Percentiles rank a stretch among this genome's conserved stretches.
Evolutionary conservation across 306 rosid genomes (phyloP).

Genomic region (Cucurbita moschata): DNA sequence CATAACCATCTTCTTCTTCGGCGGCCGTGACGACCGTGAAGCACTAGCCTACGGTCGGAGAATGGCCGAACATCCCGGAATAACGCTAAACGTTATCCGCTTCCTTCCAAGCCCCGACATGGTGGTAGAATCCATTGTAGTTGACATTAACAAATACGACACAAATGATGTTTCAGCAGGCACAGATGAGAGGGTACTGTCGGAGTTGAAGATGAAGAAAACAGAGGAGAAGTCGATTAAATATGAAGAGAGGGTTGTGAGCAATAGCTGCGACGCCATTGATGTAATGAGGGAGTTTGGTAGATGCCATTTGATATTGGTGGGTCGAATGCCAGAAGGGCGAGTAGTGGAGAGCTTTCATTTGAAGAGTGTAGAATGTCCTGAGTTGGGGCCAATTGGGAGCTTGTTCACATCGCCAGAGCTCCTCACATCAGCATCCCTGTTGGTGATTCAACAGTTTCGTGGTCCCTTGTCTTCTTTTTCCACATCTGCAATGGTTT

Average conservation of each 20-base stretch:
- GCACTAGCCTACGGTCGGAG: constrained; percentile 50
- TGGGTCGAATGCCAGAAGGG: constrained; percentile 35
- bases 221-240: constrained; percentile 12
- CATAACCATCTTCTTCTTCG: constrained; percentile 34
- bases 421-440: constrained; percentile 28
- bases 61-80: constrained; percentile 65
- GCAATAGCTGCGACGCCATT: constrained; percentile 12
- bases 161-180: not conserved
- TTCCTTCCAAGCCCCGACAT: constrained; percentile 14
- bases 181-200: constrained; percentile 11
- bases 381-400: constrained; percentile 48
- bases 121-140: constrained; percentile 10
- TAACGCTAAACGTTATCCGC: constrained; percentile 21
- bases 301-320: constrained; percentile 33
- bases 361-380: constrained; percentile 20
- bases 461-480: not conserved
- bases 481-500: not conserved
- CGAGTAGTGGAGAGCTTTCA: constrained; percentile 18
- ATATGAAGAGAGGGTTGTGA: constrained; percentile 25
- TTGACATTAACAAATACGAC: constrained; percentile 9
- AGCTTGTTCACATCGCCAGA: constrained; percentile 27
- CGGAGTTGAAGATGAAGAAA: constrained; percentile 19
- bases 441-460: constrained; percentile 45
- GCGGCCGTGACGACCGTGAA: constrained; percentile 49
- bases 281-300: constrained; percentile 15